phyloP scores from a whole-genome alignment of 163 green algal genomes.

The Chlamydomonas reinhardtii region DNA sequence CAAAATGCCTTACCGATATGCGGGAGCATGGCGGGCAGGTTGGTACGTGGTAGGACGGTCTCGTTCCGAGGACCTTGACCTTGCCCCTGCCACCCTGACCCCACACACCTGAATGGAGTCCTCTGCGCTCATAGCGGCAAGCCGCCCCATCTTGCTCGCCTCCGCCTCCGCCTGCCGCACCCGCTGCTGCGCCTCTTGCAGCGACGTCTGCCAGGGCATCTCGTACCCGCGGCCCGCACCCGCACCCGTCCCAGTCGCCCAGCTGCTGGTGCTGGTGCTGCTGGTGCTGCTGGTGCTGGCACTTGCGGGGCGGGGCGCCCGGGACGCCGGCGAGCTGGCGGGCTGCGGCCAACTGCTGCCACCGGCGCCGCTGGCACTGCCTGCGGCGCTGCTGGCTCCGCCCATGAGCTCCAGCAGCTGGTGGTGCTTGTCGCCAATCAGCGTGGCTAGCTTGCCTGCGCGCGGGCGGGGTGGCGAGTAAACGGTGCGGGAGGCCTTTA shows the following conservation, averaged over 20 bases:
- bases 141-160: constrained; percentile 42
- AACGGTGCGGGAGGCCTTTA: too few relatives aligned
- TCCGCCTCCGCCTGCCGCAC: constrained; percentile 47
- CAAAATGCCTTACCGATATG: too few relatives aligned
- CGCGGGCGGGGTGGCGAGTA: too few relatives aligned
- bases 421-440: constrained; percentile 43
- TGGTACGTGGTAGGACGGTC: too few relatives aligned
- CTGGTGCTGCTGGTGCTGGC: background rate
- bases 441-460: constrained; percentile 26
- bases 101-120: constrained; percentile 23
- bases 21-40: too few relatives aligned
- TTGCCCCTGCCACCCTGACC: too few relatives aligned
- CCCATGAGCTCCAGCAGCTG: constrained; percentile 15
- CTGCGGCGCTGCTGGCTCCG: too few relatives aligned
- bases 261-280: too few relatives aligned
- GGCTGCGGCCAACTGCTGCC: too few relatives aligned
- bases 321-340: too few relatives aligned
- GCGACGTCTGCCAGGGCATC: constrained; percentile 25
- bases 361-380: background rate
- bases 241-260: background rate
- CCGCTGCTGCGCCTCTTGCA: constrained; percentile 33
- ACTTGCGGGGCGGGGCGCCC: background rate
- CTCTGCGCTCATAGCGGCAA: constrained; percentile 37
- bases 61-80: too few relatives aligned
- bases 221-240: background rate